Base-by-base conservation (phyloP, 2,329 filamentous ascomycete genomes). In the Cercospora canescens region DNA sequence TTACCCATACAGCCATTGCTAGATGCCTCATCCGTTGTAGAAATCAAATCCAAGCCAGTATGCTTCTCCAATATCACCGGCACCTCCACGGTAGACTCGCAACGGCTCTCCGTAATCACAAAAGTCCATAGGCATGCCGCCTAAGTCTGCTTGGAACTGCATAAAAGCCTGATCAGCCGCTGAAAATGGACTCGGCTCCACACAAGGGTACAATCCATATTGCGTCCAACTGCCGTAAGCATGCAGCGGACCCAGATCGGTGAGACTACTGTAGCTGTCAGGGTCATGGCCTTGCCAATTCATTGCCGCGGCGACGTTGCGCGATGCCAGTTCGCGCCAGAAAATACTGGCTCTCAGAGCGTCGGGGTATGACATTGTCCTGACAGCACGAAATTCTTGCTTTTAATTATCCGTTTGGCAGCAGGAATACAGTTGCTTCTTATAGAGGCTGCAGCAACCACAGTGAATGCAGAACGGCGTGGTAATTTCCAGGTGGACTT, bases 41-140 rank as follows among this genome's bases (percentile, higher is more conserved):
- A 60, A 60, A 35, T 41, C 18, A 24, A 21, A 21, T 9, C 57
- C 57, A 37, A 61, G 39, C 59, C 59, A 61, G n/a, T 35, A 32
- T 34, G 21, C 30, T 16, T n/a, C 30, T n/a, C 59, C 59, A 1
- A 52, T 34, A 24, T 61, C 59, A 52, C 59, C 41, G 14, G 41
- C 28, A 21, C 28, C 26, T 6, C 39, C 41, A 4, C 59, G 34
- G 12, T 12, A 37, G 28, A 21, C 8, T 28, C 26, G 30, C 28
- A 45, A n/a, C 26, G n/a, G 57, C 12, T 1, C 59, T 16, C 45
- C 59, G 8, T n/a, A 16, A 28, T 30, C 30, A 8, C 18, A n/a
- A n/a, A 52, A 61, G 6, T 54, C 45, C 59, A 61, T 54, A 16
- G 48, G 28, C 59, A 54, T 45, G 16, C 45, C 59, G 18, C 39